phyloP scores from a whole-genome alignment of 1,284 basidiomycete genomes.

The Thecaphora thlaspeos region DNA sequence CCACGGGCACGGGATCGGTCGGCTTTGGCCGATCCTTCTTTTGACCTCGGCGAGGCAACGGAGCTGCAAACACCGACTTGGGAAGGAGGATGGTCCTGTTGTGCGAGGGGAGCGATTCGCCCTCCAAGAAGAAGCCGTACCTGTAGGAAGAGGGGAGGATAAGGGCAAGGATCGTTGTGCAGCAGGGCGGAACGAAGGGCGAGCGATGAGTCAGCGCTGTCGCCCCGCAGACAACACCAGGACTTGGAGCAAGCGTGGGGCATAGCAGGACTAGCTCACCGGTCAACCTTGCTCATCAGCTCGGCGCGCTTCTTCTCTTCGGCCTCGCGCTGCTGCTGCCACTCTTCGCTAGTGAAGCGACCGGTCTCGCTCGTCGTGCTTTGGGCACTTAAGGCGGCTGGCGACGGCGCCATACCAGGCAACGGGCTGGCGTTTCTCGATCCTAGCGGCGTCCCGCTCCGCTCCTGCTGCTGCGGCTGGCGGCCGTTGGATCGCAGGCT shows the following conservation, averaged over 20 bases:
- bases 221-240: no score
- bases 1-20: not conserved
- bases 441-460: slow-evolving; percentile 6
- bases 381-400: slow-evolving; percentile 5
- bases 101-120: slow-evolving; percentile 6
- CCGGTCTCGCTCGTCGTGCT: slow-evolving; percentile 7
- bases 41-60: slow-evolving; percentile 5
- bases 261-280: slow-evolving; percentile 14
- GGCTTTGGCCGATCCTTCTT: slow-evolving; percentile 11
- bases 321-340: slow-evolving; percentile 17
- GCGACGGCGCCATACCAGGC: not conserved
- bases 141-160: not conserved
- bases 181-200: no score
- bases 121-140: slow-evolving; percentile 34
- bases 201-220: no score
- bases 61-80: slow-evolving; percentile 11
- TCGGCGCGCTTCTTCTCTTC: slow-evolving; percentile 30
- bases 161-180: no score
- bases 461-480: not conserved
- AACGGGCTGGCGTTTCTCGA: not conserved
- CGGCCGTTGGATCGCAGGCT: not conserved
- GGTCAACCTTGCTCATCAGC: slow-evolving; percentile 34
- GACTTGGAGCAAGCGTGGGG: no score
- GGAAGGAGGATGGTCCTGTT: slow-evolving; percentile 17
- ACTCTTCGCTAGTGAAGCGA: slow-evolving; percentile 25